Percentiles rank a stretch among this genome's conserved stretches.
These are phyloP conservation scores for Amaranthus cruentus DNA, from an alignment of 148 eudicot genomes.

Conservation along the genomic window DNA sequence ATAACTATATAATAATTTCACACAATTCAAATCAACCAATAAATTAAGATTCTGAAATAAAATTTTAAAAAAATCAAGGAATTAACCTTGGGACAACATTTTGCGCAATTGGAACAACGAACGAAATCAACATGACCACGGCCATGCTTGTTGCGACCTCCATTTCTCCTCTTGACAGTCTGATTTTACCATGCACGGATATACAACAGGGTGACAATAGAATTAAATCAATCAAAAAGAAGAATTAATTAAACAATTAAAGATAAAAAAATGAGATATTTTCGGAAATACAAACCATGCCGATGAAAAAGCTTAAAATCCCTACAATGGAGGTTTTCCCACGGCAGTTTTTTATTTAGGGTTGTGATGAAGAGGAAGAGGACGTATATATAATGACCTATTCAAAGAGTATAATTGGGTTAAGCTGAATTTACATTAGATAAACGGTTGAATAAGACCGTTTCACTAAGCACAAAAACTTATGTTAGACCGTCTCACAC, in stretches of 20 bases:
- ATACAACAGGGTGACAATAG: neutral
- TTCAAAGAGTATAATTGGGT: no score
- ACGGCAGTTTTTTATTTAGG: neutral
- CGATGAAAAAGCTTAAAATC: neutral
- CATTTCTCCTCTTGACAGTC: conserved; percentile 44
- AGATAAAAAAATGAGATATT: neutral
- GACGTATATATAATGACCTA: no score
- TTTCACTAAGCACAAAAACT: no score
- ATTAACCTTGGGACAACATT: conserved; percentile 25
- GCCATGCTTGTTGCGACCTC: conserved; percentile 39
- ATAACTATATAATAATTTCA: no score
- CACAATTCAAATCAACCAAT: neutral
- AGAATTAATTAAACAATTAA: neutral
- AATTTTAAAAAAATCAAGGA: neutral
- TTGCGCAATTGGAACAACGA: conserved; percentile 37
- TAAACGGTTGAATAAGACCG: no score
- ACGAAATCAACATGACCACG: conserved; percentile 36
- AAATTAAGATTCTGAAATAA: neutral
- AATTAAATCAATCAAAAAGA: neutral
- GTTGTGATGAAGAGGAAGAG: neutral
- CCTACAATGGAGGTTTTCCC: neutral
- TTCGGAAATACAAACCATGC: conserved; percentile 1
- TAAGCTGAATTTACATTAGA: no score
- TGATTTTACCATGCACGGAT: neutral
- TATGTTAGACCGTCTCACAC: no score